Percentiles rank a stretch among this genome's conserved stretches.
Evolutionary conservation across 495 filamentous ascomycete species (phyloP).

Genomic region (Penicillium silybi): DNA sequence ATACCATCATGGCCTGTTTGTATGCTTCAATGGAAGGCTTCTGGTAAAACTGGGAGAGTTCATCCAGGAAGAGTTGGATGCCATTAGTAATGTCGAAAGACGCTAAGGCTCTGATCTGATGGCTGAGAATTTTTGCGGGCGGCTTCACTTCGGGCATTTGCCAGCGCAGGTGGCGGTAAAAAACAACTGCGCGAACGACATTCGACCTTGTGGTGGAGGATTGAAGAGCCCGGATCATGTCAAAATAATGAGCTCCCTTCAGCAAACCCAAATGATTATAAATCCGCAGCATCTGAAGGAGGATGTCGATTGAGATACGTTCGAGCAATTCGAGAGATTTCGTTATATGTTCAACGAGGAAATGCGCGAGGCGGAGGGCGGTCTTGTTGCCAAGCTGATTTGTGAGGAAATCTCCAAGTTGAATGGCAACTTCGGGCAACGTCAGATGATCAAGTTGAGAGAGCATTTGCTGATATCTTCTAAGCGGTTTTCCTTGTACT

Average conservation of each 20-base stretch:
- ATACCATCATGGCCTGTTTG: conserved; percentile 25
- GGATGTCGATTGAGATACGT: conserved; percentile 18
- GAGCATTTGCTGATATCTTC: not conserved
- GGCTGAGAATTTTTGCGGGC: conserved; percentile 15
- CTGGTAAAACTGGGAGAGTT: conserved; percentile 35
- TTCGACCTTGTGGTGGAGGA: conserved; percentile 16
- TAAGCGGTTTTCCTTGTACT: not conserved
- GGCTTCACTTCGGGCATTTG: conserved; percentile 19
- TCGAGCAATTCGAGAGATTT: conserved; percentile 15
- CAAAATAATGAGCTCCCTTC: conserved; percentile 21
- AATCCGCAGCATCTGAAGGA: conserved; percentile 27
- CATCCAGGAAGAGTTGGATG: conserved; percentile 51
- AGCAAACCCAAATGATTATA: conserved; percentile 22
- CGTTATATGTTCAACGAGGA: conserved; percentile 22
- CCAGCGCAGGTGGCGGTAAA: conserved; percentile 42
- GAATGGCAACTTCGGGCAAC: conserved; percentile 10
- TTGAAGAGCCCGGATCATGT: conserved; percentile 27
- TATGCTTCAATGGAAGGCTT: conserved; percentile 29
- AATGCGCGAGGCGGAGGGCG: conserved; percentile 12
- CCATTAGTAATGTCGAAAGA: conserved; percentile 27
- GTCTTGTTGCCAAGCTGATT: not conserved
- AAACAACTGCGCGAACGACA: conserved; percentile 28
- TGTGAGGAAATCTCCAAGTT: conserved; percentile 16
- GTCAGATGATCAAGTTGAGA: not conserved
- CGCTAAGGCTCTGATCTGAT: conserved; percentile 20